A percentile compares a stretch with the other conserved stretches of the same genome.
phyloP scores from a whole-genome alignment of 2,329 filamentous ascomycete species.

The Arthrobotrys conoides region DNA sequence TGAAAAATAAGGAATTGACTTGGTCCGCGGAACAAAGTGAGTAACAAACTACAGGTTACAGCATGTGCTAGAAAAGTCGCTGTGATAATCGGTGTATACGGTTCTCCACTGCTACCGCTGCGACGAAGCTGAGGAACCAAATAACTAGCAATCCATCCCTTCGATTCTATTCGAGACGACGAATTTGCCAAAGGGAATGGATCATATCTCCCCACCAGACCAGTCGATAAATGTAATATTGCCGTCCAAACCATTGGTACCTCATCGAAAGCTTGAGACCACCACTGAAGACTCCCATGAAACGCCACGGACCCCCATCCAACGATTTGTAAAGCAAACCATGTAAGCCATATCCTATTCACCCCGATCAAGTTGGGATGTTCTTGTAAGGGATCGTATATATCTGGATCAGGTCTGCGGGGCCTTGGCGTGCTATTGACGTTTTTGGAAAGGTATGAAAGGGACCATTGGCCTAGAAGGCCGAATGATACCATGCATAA shows the following conservation, averaged over 20 bases:
- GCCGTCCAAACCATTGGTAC: conserved; percentile 59
- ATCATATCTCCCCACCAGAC: conserved; percentile 42
- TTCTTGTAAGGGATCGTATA: conserved; percentile 45
- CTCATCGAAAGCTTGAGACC: conserved; percentile 57
- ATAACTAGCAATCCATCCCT: not conserved
- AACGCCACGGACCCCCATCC: conserved; percentile 58
- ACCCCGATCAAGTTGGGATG: conserved; percentile 33
- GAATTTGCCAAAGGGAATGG: conserved; percentile 34
- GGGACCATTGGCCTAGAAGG: conserved; percentile 45
- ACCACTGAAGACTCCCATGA: conserved; percentile 54
- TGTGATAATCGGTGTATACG: conserved; percentile 39
- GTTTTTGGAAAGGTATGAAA: conserved; percentile 38
- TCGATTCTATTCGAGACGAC: not conserved
- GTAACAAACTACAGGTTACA: conserved; percentile 47
- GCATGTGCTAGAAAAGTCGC: conserved; percentile 34
- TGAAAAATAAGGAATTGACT: conserved; percentile 51
- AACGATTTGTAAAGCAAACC: conserved; percentile 54
- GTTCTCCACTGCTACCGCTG: not conserved
- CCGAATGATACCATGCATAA: conserved; percentile 54
- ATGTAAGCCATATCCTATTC: conserved; percentile 47
- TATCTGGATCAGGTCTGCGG: conserved; percentile 4
- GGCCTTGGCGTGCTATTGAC: conserved; percentile 12
- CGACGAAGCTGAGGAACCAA: conserved; percentile 35
- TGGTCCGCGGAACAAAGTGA: conserved; percentile 49
- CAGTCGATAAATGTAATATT: conserved; percentile 37